Percentiles rank a stretch among this genome's conserved stretches.
phyloP scores from a whole-genome alignment of 2,329 filamentous ascomycete species.

The Fusarium sp. region DNA sequence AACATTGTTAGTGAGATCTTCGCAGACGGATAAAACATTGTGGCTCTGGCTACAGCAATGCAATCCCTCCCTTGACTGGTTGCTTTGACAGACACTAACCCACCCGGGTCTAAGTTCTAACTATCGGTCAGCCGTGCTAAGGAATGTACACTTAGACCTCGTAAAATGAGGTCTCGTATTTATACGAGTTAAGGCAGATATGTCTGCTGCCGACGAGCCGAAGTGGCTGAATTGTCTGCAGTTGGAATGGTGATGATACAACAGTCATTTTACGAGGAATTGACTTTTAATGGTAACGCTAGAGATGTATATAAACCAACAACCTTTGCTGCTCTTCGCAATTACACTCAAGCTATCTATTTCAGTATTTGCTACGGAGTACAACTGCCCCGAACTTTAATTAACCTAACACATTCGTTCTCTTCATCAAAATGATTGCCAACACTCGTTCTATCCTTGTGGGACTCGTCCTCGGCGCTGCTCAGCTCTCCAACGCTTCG shows the following conservation, averaged over 20 bases:
- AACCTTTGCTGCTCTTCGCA: not conserved
- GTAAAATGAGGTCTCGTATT: not conserved
- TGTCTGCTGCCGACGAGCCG: not conserved
- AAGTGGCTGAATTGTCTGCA: not conserved
- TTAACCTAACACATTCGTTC: not conserved
- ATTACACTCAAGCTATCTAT: too few relatives aligned
- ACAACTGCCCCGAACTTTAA: not conserved
- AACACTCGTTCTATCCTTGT: constrained; percentile 27
- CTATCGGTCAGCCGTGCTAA: not conserved
- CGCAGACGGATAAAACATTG: not conserved
- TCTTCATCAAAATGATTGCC: constrained; percentile 7
- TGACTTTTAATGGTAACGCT: too few relatives aligned
- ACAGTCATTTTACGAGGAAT: not conserved
- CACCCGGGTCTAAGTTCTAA: too few relatives aligned
- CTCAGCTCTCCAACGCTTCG: constrained; percentile 11
- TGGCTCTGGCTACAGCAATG: not conserved
- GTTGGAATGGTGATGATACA: not conserved
- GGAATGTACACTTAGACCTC: not conserved
- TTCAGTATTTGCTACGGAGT: not conserved
- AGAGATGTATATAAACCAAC: not conserved
- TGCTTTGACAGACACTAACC: too few relatives aligned
- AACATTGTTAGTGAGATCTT: too few relatives aligned
- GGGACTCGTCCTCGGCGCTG: constrained; percentile 16
- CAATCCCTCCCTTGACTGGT: not conserved
- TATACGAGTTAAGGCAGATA: not conserved